These are phyloP conservation scores for Pythium brachiatum DNA, from an alignment of 352 stramenopile species.

Conservation along the genomic window DNA sequence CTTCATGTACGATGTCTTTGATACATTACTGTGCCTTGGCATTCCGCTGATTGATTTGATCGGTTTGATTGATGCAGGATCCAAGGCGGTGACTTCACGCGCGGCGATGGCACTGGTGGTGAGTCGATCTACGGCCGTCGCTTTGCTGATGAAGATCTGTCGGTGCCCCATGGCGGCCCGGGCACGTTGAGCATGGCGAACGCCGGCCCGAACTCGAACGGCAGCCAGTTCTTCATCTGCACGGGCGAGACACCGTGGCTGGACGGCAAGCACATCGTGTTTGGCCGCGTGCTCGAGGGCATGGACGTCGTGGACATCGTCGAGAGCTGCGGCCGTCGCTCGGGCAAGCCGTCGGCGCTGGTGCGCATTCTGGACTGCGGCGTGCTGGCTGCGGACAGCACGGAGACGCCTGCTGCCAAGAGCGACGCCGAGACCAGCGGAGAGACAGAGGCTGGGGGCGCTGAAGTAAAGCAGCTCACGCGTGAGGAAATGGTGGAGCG, in stretches of 20 bases:
- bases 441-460: not conserved
- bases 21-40: too few species aligned
- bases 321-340: constrained; percentile 73
- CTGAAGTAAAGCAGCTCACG: constrained; percentile 31
- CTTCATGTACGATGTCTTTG: constrained; percentile 79
- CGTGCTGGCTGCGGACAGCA: constrained; percentile 31
- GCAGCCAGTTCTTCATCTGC: constrained; percentile 96
- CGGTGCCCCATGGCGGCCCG: constrained; percentile 60
- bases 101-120: constrained; percentile 90
- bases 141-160: constrained; percentile 91
- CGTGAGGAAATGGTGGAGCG: constrained; percentile 62
- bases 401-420: not conserved
- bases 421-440: not conserved
- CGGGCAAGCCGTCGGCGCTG: constrained; percentile 77
- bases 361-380: constrained; percentile 93
- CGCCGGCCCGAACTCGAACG: constrained; percentile 88
- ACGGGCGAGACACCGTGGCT: constrained; percentile 95
- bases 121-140: constrained; percentile 95
- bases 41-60: not conserved
- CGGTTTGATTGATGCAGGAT: constrained; percentile 39
- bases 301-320: constrained; percentile 92
- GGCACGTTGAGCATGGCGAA: constrained; percentile 90
- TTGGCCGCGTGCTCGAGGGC: constrained; percentile 89
- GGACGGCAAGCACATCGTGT: constrained; percentile 96
- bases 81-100: constrained; percentile 95